These are phyloP conservation scores for Citrus maxima DNA, from an alignment of 345 rosid species.

Conservation along the genomic window DNA sequence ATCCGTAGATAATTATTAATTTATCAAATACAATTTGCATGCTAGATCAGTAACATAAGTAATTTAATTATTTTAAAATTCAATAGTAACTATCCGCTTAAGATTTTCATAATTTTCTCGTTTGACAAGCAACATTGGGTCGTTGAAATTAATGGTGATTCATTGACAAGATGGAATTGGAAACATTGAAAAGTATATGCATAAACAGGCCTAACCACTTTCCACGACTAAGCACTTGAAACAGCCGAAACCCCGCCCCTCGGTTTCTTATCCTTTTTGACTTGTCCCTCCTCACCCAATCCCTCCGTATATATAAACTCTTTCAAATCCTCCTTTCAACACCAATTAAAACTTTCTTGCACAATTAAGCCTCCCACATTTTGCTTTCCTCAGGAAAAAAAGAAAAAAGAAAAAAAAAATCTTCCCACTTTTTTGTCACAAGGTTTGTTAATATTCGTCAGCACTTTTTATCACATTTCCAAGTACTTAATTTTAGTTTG, in stretches of 20 bases:
- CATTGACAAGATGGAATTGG: background rate
- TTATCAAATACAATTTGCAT: no score
- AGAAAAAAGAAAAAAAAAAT: no score
- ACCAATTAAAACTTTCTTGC: background rate
- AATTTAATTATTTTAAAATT: no score
- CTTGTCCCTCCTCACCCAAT: background rate
- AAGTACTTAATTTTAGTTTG: no score
- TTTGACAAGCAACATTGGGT: slow-evolving; percentile 1
- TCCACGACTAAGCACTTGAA: slow-evolving; percentile 7
- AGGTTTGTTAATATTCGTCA: no score
- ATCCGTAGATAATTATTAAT: no score
- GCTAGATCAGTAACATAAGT: no score
- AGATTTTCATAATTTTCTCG: background rate
- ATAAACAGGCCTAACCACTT: background rate
- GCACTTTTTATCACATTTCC: no score
- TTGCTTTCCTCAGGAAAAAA: background rate
- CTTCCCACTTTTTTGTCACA: no score
- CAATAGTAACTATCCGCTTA: no score
- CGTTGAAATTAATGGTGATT: background rate
- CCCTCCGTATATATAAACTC: background rate
- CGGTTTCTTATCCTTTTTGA: slow-evolving; percentile 17
- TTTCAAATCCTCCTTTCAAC: background rate
- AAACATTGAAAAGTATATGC: background rate
- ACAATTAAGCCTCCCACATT: background rate
- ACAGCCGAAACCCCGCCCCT: slow-evolving; percentile 38